A percentile compares a stretch with the other conserved stretches of the same genome.
phyloP scores from a whole-genome alignment of 225 moss, liverwort and hornwort species.

The Rhytidiadelphus loreus region DNA sequence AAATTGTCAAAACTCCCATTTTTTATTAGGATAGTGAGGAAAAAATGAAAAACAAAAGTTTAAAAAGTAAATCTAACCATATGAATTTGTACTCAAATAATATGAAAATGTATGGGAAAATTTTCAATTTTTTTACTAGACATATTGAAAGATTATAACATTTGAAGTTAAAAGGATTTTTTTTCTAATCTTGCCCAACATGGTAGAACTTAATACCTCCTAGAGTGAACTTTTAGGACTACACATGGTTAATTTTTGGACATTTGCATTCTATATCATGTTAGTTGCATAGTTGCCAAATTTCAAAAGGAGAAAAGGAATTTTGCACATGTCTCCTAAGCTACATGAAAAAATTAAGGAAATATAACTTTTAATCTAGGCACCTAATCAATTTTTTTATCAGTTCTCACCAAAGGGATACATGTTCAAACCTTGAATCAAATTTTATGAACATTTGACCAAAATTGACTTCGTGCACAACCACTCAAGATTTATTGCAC shows the following conservation, averaged over 20 bases:
- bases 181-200: accelerated
- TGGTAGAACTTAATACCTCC: accelerated
- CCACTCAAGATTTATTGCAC: accelerated
- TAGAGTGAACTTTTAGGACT: background rate
- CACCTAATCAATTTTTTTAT: accelerated
- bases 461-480: background rate
- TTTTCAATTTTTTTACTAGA: accelerated
- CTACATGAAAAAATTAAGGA: accelerated
- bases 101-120: accelerated
- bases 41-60: no score
- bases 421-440: background rate
- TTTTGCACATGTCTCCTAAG: accelerated
- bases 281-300: background rate
- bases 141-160: background rate
- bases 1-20: accelerated
- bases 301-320: accelerated
- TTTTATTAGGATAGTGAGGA: accelerated
- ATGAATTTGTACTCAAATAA: accelerated
- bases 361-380: background rate
- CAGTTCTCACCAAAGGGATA: accelerated
- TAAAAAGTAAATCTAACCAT: background rate
- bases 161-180: background rate
- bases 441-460: background rate
- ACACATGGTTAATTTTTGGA: background rate
- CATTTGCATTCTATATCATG: background rate